These are phyloP conservation scores for Tricholoma flavovirens DNA, from an alignment of 768 basidiomycete genomes.

Conservation along the genomic window DNA sequence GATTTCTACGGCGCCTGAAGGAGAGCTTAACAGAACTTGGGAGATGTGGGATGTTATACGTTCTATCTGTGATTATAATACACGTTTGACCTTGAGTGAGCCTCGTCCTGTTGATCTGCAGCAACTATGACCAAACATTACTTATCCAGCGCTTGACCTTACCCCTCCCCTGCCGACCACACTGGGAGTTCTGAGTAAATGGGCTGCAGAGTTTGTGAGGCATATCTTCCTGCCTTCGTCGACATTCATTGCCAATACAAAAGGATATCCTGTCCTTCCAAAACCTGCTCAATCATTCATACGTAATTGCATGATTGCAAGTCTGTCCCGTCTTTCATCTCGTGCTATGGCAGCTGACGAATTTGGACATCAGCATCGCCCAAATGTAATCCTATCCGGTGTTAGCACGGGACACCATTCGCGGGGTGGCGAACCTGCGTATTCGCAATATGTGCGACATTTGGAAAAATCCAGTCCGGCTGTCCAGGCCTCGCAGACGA, in stretches of 20 bases:
- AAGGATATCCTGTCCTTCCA: constrained; percentile 94
- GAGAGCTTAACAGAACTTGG: constrained; percentile 76
- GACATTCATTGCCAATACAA: constrained; percentile 90
- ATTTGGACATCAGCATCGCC: constrained; percentile 59
- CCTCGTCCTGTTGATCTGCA: constrained; percentile 7
- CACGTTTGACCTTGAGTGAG: constrained; percentile 67
- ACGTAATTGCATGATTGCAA: constrained; percentile 80
- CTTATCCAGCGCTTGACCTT: constrained; percentile 75
- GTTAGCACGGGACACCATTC: constrained; percentile 60
- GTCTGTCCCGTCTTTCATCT: constrained; percentile 17
- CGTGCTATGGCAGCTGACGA: not conserved
- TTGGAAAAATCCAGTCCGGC: constrained; percentile 72
- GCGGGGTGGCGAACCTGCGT: constrained; percentile 80
- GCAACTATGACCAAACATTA: constrained; percentile 3
- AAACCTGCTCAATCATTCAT: constrained; percentile 92
- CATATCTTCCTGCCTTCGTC: constrained; percentile 85
- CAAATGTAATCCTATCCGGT: constrained; percentile 76
- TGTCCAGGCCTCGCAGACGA: constrained; percentile 55
- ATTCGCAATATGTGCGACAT: constrained; percentile 84
- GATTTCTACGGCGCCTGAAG: constrained; percentile 38
- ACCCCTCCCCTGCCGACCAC: constrained; percentile 81
- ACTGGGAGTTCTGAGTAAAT: constrained; percentile 71
- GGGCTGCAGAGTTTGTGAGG: constrained; percentile 91
- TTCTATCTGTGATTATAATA: constrained; percentile 80
- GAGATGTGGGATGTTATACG: constrained; percentile 98